Conservation (phyloP, 2,329 filamentous ascomycete genomes). For the Plenodomus tracheiphilus region DNA sequence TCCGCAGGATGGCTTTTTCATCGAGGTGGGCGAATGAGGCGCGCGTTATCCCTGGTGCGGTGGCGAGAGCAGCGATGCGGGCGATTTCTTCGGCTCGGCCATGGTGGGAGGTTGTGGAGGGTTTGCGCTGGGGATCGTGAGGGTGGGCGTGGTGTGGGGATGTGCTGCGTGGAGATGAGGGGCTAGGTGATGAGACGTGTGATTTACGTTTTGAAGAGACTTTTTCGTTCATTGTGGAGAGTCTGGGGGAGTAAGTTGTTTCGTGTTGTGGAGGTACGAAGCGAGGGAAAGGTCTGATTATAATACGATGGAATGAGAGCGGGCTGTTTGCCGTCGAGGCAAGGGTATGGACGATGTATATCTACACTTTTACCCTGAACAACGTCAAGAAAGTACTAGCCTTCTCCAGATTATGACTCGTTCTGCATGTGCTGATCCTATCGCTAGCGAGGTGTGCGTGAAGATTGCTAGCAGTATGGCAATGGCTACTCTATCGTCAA, state of each 20-base stretch:
- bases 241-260: no score
- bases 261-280: no score
- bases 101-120: background rate
- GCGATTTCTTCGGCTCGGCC: conserved; percentile 5
- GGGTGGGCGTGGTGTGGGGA: background rate
- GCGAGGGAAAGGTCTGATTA: background rate
- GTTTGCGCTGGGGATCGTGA: background rate
- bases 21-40: conserved; percentile 43
- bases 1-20: conserved; percentile 46
- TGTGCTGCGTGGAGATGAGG: background rate
- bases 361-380: no score
- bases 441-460: no score
- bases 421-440: no score
- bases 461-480: no score
- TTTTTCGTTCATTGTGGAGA: background rate
- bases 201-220: background rate
- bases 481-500: no score
- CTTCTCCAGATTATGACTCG: no score
- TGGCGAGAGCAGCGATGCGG: conserved; percentile 7
- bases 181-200: background rate
- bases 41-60: conserved; percentile 19
- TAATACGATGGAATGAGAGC: no score
- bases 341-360: no score
- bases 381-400: no score
- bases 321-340: no score